Base-by-base conservation (phyloP, 129 eudicot species). In the Rutidosis leptorrhynchoides region DNA sequence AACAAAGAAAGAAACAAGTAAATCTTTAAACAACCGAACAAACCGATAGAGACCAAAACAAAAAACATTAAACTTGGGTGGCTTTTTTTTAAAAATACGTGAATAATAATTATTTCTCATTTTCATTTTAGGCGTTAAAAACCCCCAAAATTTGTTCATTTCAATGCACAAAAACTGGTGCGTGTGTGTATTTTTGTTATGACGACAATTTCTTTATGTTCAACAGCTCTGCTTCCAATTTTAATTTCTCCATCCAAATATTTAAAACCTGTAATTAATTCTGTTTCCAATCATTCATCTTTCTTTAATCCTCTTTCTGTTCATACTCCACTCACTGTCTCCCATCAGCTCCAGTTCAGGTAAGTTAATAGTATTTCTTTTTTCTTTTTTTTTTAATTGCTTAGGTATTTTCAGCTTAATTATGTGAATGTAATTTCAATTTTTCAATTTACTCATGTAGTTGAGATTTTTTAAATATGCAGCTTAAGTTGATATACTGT, bases 321-420 rank as follows among this genome's bases (percentile, higher is more conserved):
- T 58, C 40, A 8, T 58, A 58, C 63, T 27, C 16, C 17, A 27
- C 63, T 58, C 23, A 16, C 37, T 27, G 9, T 14, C 14, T 12
- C 62, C 25, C 33, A 56, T 56, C 37, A 29, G 11, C 63, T 58
- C 17, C 10, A 27, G 2, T 58, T 58, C 63, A 58, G 63, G 63
- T 57, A 56, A 24, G 3, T 26, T 57, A 10, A 8, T 11, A 19
- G n/a, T n/a, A n/a, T n/a, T 54, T 6, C 7, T 52, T 4, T 3
- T 16, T 17, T 15, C 7, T 46, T 12, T n/a, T 48, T 48, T 1
- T 2, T 4, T 51, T 16, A 11, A 10, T 37, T n/a, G n/a, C n/a
- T 11, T 12, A 40, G 0, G 46, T 12, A 5, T 56, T 55, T 14
- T 24, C 28, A 23, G 32, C 17, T 23, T 12, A 3, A 56, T 10